A percentile compares a stretch with the other conserved stretches of the same genome.
Conservation (phyloP, 441 rosid genomes). For the Rhodomyrtus psidioides region DNA sequence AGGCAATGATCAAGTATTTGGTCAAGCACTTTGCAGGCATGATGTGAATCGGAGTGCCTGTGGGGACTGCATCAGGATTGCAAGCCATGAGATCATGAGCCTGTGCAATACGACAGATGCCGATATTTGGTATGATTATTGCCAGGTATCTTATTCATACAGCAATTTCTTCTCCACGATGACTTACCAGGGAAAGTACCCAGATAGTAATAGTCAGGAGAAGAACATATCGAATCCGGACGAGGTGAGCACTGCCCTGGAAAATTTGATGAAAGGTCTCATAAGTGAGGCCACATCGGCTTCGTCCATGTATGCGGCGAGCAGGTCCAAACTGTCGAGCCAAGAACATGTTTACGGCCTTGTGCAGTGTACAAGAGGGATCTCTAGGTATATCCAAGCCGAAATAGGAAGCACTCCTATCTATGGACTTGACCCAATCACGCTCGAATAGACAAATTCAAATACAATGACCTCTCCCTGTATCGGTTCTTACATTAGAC, state of each 20-base stretch:
- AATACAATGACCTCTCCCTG: not conserved
- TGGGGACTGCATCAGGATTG: constrained; percentile 18
- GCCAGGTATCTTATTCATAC: constrained; percentile 33
- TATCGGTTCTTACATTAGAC: not conserved
- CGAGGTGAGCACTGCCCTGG: not conserved
- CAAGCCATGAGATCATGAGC: constrained; percentile 11
- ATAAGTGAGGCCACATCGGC: not conserved
- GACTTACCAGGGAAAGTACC: not conserved
- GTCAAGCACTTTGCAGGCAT: constrained; percentile 43
- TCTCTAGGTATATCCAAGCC: not conserved
- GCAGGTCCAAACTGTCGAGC: not conserved
- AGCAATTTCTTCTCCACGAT: not conserved
- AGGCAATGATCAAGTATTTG: not conserved
- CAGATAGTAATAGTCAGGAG: not conserved
- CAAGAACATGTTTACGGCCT: not conserved
- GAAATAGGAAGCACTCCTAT: not conserved
- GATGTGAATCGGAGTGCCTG: constrained; percentile 19
- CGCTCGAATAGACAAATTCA: not conserved
- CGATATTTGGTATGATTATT: constrained; percentile 31
- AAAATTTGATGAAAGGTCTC: not conserved
- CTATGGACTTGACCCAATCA: not conserved
- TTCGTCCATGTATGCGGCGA: not conserved
- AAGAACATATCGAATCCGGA: constrained; percentile 6
- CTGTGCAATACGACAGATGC: constrained; percentile 10
- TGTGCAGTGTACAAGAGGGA: constrained; percentile 20